phyloP scores from a whole-genome alignment of 306 rosid species.

The Castanea crenata region DNA sequence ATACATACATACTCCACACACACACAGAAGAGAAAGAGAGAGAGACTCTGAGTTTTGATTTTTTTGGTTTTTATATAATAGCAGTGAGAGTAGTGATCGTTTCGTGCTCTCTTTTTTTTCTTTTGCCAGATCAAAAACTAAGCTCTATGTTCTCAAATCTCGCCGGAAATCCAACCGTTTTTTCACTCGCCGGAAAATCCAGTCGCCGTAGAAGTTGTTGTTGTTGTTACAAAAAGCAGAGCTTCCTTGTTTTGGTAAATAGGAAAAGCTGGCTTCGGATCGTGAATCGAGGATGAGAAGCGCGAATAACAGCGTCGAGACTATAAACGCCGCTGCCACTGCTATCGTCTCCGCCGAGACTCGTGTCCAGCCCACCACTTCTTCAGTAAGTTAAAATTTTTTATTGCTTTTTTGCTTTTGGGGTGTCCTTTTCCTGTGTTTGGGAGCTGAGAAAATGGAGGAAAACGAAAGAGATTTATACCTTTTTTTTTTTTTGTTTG shows the following conservation, averaged over 20 bases:
- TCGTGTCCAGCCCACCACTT: constrained; percentile 69
- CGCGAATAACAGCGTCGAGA: constrained; percentile 67
- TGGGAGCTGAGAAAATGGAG: constrained; percentile 3
- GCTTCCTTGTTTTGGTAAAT: neutral
- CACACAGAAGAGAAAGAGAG: neutral
- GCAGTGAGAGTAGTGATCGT: neutral
- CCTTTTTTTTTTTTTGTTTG: neutral
- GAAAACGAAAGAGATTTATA: neutral
- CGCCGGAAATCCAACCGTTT: constrained; percentile 11
- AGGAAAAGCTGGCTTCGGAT: neutral
- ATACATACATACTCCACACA: no score
- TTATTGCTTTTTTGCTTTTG: no score
- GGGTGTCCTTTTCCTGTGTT: neutral
- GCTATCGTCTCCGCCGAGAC: constrained; percentile 88
- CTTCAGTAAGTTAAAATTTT: constrained; percentile 40
- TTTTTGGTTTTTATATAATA: neutral
- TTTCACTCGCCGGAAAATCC: constrained; percentile 26
- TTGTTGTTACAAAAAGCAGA: neutral
- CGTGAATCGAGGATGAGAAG: constrained; percentile 45
- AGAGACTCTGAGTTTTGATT: neutral
- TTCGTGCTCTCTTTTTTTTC: neutral
- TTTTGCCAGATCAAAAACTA: constrained; percentile 12
- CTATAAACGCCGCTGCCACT: constrained; percentile 89
- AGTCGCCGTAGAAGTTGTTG: neutral
- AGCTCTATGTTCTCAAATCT: constrained; percentile 45